A percentile compares a stretch with the other conserved stretches of the same genome.
phyloP scores from a whole-genome alignment of 2,329 filamentous ascomycete genomes.

The Penicillium vulpinum region DNA sequence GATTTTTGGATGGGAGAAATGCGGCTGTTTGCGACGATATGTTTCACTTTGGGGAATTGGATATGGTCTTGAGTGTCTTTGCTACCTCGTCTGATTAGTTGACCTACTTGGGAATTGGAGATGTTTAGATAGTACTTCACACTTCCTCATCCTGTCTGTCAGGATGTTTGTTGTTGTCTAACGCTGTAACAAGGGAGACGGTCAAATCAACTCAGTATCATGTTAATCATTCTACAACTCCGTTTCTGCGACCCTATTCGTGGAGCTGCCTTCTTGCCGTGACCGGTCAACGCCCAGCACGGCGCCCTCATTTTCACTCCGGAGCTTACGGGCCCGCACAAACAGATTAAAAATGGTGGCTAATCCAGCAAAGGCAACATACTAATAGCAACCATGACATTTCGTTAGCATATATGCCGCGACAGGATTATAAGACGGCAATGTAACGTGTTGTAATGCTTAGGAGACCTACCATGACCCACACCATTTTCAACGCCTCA shows the following conservation, averaged over 20 bases:
- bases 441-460: neutral
- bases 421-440: neutral
- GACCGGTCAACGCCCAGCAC: constrained; percentile 3
- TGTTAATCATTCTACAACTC: neutral
- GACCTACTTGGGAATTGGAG: too few species aligned
- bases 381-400: neutral
- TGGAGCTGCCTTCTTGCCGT: neutral
- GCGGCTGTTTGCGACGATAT: too few species aligned
- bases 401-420: neutral
- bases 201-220: too few species aligned
- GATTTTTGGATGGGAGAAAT: too few species aligned
- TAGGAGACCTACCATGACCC: constrained; percentile 1
- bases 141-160: too few species aligned
- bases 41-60: too few species aligned
- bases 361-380: constrained; percentile 2
- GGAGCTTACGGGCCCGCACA: constrained; percentile 1
- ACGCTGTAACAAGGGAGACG: too few species aligned
- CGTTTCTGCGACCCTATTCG: neutral
- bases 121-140: too few species aligned
- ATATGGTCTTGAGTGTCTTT: too few species aligned
- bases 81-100: too few species aligned
- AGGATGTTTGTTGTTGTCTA: too few species aligned
- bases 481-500: constrained; percentile 2
- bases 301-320: constrained; percentile 4
- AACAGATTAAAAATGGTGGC: constrained; percentile 2